phyloP scores from a whole-genome alignment of 805 yeast species.

The Myxozyma sirexii region DNA sequence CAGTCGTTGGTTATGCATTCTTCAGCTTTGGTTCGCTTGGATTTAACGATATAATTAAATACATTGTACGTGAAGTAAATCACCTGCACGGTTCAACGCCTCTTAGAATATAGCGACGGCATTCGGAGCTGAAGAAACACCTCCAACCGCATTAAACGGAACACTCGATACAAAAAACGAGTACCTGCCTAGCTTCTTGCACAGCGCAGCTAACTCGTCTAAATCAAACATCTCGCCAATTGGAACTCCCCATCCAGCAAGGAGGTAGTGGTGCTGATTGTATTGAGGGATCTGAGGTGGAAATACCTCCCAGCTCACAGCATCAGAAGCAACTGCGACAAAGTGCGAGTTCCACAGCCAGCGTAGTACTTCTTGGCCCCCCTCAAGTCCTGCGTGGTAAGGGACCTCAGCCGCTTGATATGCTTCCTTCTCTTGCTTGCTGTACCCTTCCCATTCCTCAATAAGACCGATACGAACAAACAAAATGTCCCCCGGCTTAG shows the following conservation, averaged over 20 bases:
- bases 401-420: constrained; percentile 23
- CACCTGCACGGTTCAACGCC: too few species aligned
- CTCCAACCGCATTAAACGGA: constrained; percentile 42
- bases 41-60: too few species aligned
- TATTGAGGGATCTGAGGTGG: constrained; percentile 24
- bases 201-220: constrained; percentile 37
- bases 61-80: too few species aligned
- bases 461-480: constrained; percentile 38
- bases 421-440: constrained; percentile 24
- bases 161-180: constrained; percentile 40
- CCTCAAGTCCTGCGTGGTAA: constrained; percentile 35
- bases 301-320: constrained; percentile 36
- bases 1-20: too few species aligned
- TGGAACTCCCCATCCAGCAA: constrained; percentile 43
- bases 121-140: constrained; percentile 45
- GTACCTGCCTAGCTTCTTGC: constrained; percentile 36
- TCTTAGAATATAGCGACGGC: constrained; percentile 49
- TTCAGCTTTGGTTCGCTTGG: too few species aligned
- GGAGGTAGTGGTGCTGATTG: constrained; percentile 36
- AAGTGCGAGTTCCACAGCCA: constrained; percentile 40
- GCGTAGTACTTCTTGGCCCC: constrained; percentile 35
- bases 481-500: constrained; percentile 38
- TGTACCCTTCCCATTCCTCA: constrained; percentile 36
- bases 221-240: constrained; percentile 43
- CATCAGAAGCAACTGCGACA: constrained; percentile 38